Evolutionary conservation across 192 early-diverging fungal genomes (phyloP).

Genomic region (Diversispora eburnea): DNA sequence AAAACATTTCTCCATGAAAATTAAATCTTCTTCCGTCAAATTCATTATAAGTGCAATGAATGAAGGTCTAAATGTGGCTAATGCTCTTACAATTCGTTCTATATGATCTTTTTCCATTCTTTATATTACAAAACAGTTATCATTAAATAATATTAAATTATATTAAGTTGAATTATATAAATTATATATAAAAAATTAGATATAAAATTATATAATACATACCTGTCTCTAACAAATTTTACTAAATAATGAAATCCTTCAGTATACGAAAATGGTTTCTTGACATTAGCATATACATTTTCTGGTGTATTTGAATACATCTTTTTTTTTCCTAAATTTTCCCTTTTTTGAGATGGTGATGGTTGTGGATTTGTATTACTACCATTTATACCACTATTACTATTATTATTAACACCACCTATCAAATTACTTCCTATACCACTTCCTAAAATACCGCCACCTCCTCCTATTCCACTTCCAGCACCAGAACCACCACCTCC

Average conservation of each 20-base stretch:
- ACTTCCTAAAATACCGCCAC: too few species aligned
- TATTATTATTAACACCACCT: too few species aligned
- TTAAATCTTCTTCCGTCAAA: conserved; percentile 87
- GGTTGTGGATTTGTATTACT: background rate
- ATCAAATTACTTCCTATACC: too few species aligned
- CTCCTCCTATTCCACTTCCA: too few species aligned
- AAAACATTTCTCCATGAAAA: conserved; percentile 97
- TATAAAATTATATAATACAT: conserved; percentile 3
- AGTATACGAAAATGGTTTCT: conserved; percentile 84
- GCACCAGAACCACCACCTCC: too few species aligned
- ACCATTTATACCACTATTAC: conserved; percentile 14
- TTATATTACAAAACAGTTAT: background rate
- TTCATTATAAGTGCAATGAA: conserved; percentile 94
- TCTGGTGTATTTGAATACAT: conserved; percentile 46
- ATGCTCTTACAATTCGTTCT: conserved; percentile 82
- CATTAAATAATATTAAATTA: background rate
- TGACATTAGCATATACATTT: conserved; percentile 76
- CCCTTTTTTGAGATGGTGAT: conserved; percentile 5
- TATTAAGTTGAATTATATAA: too few species aligned
- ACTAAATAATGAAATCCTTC: conserved; percentile 93
- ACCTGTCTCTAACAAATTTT: conserved; percentile 72
- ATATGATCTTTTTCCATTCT: conserved; percentile 87
- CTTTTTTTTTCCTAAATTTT: conserved; percentile 40
- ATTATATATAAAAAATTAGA: too few species aligned
- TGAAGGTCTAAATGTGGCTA: conserved; percentile 88